Conservation (phyloP, 352 stramenopile genomes). For the Phytopythium delawarense region DNA sequence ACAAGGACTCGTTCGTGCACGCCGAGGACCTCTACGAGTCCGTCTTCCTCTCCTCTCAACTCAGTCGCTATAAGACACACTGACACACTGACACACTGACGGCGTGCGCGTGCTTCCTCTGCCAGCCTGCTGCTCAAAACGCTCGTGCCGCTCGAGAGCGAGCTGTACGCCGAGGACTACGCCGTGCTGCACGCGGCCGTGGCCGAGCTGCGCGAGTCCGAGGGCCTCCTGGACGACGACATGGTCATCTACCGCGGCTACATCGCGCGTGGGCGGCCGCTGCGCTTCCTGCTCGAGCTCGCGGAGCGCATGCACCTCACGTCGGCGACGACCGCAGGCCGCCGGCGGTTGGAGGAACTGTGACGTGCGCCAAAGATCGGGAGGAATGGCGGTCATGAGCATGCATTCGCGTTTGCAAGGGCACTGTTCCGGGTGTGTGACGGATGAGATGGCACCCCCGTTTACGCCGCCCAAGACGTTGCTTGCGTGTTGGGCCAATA, state of each 20-base stretch:
- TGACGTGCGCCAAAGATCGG: constrained; percentile 7
- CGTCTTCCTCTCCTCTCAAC: constrained; percentile 1
- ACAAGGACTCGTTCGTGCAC: constrained; percentile 45
- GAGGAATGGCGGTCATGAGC: background rate
- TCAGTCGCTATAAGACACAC: background rate
- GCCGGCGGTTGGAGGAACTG: constrained; percentile 31
- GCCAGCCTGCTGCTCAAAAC: constrained; percentile 46
- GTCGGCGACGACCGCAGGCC: constrained; percentile 17
- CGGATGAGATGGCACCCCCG: background rate
- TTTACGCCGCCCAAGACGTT: background rate
- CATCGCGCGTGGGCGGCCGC: constrained; percentile 44
- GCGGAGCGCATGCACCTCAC: constrained; percentile 47
- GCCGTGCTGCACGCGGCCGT: constrained; percentile 28
- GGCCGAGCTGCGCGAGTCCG: constrained; percentile 26
- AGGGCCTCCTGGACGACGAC: constrained; percentile 40
- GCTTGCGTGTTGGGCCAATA: constrained; percentile 1
- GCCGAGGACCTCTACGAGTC: constrained; percentile 49
- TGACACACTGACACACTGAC: background rate
- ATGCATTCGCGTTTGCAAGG: background rate
- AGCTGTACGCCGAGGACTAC: constrained; percentile 41
- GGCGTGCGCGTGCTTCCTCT: background rate
- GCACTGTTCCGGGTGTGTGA: background rate
- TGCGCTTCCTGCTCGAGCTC: constrained; percentile 41
- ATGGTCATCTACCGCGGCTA: constrained; percentile 51
- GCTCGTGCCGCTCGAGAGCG: constrained; percentile 52